Evolutionary conservation across 225 moss, liverwort and hornwort species (phyloP).

Genomic region (Neckera pumila): DNA sequence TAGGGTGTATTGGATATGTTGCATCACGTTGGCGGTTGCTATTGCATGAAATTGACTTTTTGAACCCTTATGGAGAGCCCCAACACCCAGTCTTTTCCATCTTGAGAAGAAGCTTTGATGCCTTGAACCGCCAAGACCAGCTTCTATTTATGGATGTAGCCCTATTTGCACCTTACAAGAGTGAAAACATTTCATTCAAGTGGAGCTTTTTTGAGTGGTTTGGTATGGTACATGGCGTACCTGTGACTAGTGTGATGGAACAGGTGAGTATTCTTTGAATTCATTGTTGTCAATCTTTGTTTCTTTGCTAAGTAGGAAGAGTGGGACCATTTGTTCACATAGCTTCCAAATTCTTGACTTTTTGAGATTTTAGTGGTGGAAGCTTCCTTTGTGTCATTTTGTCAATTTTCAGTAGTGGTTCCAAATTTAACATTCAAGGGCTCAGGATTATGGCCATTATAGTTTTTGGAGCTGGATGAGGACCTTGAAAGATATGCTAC

Average conservation of each 20-base stretch:
- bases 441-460: fast-evolving
- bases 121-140: not conserved
- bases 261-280: not conserved
- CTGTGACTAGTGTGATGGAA: not conserved
- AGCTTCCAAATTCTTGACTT: not conserved
- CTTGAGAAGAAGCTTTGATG: constrained; percentile 7
- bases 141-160: not conserved
- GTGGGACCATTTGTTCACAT: not conserved
- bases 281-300: not conserved
- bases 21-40: not conserved
- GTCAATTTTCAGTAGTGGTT: not conserved
- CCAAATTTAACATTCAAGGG: not conserved
- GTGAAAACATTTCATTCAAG: not conserved
- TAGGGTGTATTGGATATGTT: not conserved
- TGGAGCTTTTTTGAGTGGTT: not conserved
- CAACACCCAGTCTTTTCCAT: not conserved
- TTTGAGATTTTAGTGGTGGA: not conserved
- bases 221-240: not conserved
- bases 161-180: not conserved
- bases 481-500: not conserved
- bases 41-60: not conserved
- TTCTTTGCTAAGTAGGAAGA: not conserved
- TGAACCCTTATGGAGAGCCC: not conserved
- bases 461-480: not conserved
- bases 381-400: not conserved